Evolutionary conservation across 768 basidiomycete genomes (phyloP), one percentile per base, ranked within the genome.

Genomic region (Suillus plorans): DNA sequence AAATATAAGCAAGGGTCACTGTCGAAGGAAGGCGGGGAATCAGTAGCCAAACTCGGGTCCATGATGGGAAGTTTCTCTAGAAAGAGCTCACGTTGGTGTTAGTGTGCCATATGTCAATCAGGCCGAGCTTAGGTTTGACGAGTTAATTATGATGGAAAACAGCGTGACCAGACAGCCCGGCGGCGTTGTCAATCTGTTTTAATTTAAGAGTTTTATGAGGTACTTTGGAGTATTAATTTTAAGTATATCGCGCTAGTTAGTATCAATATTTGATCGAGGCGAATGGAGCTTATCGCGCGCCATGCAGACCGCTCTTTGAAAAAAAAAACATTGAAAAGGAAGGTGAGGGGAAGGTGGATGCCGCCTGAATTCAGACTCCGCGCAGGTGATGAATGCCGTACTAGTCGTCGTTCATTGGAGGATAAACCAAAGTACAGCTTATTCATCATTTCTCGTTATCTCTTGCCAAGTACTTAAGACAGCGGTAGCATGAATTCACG

Each of bases 391-490:
- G 31, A 5, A 31, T 31, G 31, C 31, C 31, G 31, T 31, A 31
- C 31, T 31, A 31, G 1, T 31, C 31, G 31, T 31, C 31, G 31
- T 31, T 31, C 31, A 31, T 31, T 59, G 57, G 57, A 42, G 20
- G 57, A 59, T 59, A 59, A 59, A 7, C 28, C 12, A 0, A 42
- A 42, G 25, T 5, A 39, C 37, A 42, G 65, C 49, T 68, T 68
- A 66, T 65, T 68, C 65, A 68, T 55, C 45, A 60, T 14, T 12
- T 1, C 25, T 28, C 18, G 50, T 68, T 68, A 68, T 68, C 67
- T 66, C 61, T 55, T 36, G 62, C 67, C 62, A 61, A 66, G 65
- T 22, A 50, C 13, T 49, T 22, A 25, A 13, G 25, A 20, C 9
- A 10, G 36, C 42, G 28, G 36, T 28, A 31, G 62, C n/a, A 61